Evolutionary conservation across 441 rosid genomes (phyloP), one percentile per base, ranked within the genome.

Genomic region (Eruca vesicaria): DNA sequence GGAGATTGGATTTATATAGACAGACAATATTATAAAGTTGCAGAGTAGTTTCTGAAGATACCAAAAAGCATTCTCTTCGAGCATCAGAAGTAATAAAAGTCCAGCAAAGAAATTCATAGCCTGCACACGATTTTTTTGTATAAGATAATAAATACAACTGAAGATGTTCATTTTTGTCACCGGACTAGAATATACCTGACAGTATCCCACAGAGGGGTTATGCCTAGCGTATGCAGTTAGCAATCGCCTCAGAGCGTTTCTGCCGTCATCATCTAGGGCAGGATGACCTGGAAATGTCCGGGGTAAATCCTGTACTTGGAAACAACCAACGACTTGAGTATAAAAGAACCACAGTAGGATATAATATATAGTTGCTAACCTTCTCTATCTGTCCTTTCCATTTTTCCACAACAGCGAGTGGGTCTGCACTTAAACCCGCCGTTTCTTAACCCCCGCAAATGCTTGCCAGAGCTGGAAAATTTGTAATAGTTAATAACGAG

Each of bases 301-400:
- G 67, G 98, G 97, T 82, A 94, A 87, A 83, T 94, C 98, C 98
- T 92, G 88, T 80, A 86, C 52, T 81, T 63, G 26, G 3, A 63
- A 66, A 70, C 65, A 75, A 82, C 65, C 53, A 71, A 66, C 36
- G 32, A 61, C 64, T 67, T 72, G 68, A 66, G 53, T 23, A 23
- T 33, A 72, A 65, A 71, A 41, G 56, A 55, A 80, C 60, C 43
- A 59, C 66, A 29, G 36, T 50, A 74, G 55, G 66, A 69, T 80
- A 53, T 86, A 12, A 63, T 32, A 52, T 16, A 63, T 32, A 52
- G 31, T 20, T 23, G 67, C 71, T 58, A 28, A 70, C 98, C 97
- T 92, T 94, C 87, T 94, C 98, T 75, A 94, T 92, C 83, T 94
- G 98, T 63, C 96, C 98, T 85, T 92, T 90, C 97, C 98, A 94